These are phyloP conservation scores for Xylaria sp. DNA, from an alignment of 2,329 filamentous ascomycete genomes.

Conservation along the genomic window DNA sequence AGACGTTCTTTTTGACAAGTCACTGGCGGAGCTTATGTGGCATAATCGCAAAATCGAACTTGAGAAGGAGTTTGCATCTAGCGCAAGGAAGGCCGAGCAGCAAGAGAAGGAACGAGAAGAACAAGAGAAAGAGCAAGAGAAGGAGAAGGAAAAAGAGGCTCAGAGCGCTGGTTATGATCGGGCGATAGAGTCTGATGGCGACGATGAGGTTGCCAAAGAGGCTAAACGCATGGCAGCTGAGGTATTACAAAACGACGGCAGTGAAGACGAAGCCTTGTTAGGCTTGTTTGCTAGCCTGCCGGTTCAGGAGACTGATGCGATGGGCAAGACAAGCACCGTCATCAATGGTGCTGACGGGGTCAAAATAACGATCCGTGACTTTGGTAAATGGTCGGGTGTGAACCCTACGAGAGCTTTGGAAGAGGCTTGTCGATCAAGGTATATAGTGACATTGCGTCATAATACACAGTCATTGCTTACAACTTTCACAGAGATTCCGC, in stretches of 20 bases:
- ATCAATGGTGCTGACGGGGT: conserved; percentile 58
- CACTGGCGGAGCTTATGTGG: conserved; percentile 70
- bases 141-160: conserved; percentile 41
- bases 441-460: conserved; percentile 22
- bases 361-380: conserved; percentile 74
- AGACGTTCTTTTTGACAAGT: conserved; percentile 75
- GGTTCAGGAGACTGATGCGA: conserved; percentile 64
- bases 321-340: conserved; percentile 63
- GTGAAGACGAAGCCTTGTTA: conserved; percentile 55
- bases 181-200: conserved; percentile 47
- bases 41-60: conserved; percentile 61
- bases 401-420: conserved; percentile 79
- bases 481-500: conserved; percentile 66
- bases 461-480: conserved; percentile 22
- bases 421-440: conserved; percentile 85
- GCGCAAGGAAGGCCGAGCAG: conserved; percentile 48
- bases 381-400: conserved; percentile 81
- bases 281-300: conserved; percentile 67
- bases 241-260: conserved; percentile 62
- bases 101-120: conserved; percentile 42
- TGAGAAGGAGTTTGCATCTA: conserved; percentile 64
- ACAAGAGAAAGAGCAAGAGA: conserved; percentile 41
- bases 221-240: conserved; percentile 65
- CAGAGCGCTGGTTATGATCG: conserved; percentile 38
- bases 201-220: conserved; percentile 60